Percentiles rank a stretch among this genome's conserved stretches.
phyloP scores from a whole-genome alignment of 768 basidiomycete genomes.

The Trichaptum fuscoviolaceum region DNA sequence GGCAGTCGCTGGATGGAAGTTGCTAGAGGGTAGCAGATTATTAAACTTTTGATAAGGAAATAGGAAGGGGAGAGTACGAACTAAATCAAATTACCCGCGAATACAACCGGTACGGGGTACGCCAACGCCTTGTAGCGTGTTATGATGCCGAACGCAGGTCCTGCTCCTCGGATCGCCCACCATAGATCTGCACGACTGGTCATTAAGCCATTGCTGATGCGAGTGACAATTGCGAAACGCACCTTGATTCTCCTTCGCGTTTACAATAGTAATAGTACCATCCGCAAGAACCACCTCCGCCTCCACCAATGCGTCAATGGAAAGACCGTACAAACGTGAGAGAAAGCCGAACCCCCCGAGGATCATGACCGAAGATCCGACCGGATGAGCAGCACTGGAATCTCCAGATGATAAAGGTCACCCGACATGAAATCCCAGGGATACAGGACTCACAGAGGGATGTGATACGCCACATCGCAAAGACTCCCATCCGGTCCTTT shows the following conservation, averaged over 20 bases:
- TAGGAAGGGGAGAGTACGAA: conserved; percentile 32
- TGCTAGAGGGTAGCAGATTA: conserved; percentile 38
- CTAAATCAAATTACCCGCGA: conserved; percentile 92
- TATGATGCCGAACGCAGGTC: conserved; percentile 76
- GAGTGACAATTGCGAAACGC: conserved; percentile 15
- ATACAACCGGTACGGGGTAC: conserved; percentile 84
- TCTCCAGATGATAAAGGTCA: background rate
- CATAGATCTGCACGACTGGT: conserved; percentile 54
- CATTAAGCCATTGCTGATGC: background rate
- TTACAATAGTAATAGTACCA: conserved; percentile 76
- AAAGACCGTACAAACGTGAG: conserved; percentile 76
- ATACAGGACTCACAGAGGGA: conserved; percentile 57
- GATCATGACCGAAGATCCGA: conserved; percentile 74
- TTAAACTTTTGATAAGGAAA: conserved; percentile 5
- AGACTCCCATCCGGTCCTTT: conserved; percentile 44
- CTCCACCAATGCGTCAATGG: conserved; percentile 86
- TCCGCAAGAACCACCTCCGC: conserved; percentile 90
- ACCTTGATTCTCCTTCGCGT: conserved; percentile 69
- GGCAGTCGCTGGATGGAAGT: conserved; percentile 82
- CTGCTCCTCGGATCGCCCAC: conserved; percentile 86
- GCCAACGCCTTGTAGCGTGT: conserved; percentile 89
- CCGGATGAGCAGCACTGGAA: conserved; percentile 71
- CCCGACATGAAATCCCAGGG: conserved; percentile 10
- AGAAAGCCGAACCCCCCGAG: conserved; percentile 89
- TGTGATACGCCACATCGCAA: conserved; percentile 68